Conservation (phyloP, 1,284 basidiomycete genomes). For the Ganoderma multipileum region DNA sequence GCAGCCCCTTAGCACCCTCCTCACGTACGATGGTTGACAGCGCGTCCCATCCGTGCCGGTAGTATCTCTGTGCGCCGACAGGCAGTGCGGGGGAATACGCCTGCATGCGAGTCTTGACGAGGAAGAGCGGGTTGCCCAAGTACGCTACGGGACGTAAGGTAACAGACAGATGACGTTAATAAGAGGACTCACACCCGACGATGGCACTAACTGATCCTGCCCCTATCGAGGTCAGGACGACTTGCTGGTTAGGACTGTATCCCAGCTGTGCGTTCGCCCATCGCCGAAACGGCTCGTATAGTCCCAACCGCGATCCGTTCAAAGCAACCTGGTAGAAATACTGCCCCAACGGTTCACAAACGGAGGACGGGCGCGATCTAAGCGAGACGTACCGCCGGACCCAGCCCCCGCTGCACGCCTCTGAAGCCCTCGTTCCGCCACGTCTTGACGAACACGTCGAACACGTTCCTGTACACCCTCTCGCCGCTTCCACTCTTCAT, state of each 20-base stretch:
- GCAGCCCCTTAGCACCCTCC: conserved; percentile 41
- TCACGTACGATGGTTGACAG: conserved; percentile 73
- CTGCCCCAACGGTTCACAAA: not conserved
- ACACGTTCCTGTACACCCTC: conserved; percentile 86
- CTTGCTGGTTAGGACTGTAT: not conserved
- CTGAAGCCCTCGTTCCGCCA: conserved; percentile 90
- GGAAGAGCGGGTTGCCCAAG: conserved; percentile 93
- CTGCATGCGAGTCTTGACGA: conserved; percentile 98
- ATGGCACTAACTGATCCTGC: not conserved
- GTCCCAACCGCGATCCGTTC: not conserved
- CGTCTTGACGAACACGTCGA: conserved; percentile 92
- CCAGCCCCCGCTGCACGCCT: conserved; percentile 90
- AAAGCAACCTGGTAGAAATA: not conserved
- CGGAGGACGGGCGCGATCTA: not conserved
- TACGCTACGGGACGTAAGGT: conserved; percentile 15
- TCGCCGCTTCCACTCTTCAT: conserved; percentile 47
- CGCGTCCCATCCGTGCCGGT: conserved; percentile 78
- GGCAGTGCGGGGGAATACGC: conserved; percentile 92
- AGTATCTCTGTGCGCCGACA: conserved; percentile 87
- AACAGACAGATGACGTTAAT: not conserved
- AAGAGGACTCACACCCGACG: not conserved
- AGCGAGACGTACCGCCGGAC: conserved; percentile 78
- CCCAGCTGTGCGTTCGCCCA: not conserved
- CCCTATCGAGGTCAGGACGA: not conserved
- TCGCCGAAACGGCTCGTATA: not conserved